Conservation (phyloP, 2,329 filamentous ascomycete genomes). For the Hypomyces perniciosus region DNA sequence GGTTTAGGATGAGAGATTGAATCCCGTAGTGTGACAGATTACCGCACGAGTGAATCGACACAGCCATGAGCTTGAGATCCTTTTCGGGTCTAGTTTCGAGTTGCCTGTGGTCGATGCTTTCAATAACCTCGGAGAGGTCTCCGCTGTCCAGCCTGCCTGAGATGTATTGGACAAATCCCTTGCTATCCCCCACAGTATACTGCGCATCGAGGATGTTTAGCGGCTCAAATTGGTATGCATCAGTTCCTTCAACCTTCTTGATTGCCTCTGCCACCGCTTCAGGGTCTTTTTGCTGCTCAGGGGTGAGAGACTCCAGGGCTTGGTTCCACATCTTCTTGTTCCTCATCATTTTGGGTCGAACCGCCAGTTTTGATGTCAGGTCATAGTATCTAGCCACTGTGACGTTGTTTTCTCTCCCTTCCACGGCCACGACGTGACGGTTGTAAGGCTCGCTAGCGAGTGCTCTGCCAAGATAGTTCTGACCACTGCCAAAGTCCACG, state of each 20-base stretch:
- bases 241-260: constrained; percentile 28
- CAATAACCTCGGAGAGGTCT: constrained; percentile 62
- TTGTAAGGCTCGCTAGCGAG: constrained; percentile 83
- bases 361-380: constrained; percentile 68
- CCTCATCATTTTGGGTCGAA: constrained; percentile 65
- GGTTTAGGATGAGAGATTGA: constrained; percentile 77
- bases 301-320: constrained; percentile 35
- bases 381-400: constrained; percentile 79
- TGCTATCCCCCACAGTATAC: constrained; percentile 54
- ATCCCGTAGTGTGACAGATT: constrained; percentile 96
- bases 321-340: constrained; percentile 76
- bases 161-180: constrained; percentile 70
- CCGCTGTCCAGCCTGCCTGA: constrained; percentile 69
- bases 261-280: constrained; percentile 28
- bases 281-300: constrained; percentile 35
- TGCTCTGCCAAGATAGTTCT: constrained; percentile 89
- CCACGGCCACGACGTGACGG: constrained; percentile 81
- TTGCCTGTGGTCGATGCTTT: constrained; percentile 43
- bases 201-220: constrained; percentile 41
- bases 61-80: constrained; percentile 64
- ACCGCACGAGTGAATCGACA: constrained; percentile 95
- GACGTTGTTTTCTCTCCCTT: constrained; percentile 82
- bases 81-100: constrained; percentile 19
- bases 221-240: constrained; percentile 41
- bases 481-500: constrained; percentile 92